These are phyloP conservation scores for Arthrinium phaeospermum DNA, from an alignment of 2,329 filamentous ascomycete genomes.

Conservation along the genomic window DNA sequence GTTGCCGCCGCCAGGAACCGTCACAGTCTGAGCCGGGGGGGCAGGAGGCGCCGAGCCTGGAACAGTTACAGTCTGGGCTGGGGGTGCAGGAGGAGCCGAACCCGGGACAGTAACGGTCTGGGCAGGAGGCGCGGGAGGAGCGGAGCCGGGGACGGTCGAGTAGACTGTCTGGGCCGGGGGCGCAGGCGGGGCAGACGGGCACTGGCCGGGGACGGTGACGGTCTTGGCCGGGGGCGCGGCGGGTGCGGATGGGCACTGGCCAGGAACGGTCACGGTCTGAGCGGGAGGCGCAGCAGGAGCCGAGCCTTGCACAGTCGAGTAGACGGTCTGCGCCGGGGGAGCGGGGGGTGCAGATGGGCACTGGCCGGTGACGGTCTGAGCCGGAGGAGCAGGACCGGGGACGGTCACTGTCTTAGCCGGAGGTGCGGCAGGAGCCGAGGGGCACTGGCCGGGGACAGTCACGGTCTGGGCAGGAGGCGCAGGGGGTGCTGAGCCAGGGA, in stretches of 20 bases:
- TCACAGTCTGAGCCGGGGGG: background rate
- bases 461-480: background rate
- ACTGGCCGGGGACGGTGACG: background rate
- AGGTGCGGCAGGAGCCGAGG: background rate
- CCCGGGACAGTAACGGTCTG: background rate
- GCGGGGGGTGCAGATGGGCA: background rate
- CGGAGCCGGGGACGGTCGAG: background rate
- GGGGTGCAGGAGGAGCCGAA: background rate
- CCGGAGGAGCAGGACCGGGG: background rate
- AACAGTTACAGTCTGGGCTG: background rate
- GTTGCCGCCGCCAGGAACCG: background rate
- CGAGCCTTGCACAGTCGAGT: background rate
- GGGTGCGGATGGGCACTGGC: background rate
- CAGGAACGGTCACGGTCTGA: background rate
- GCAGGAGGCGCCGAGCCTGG: background rate
- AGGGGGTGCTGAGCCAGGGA: background rate
- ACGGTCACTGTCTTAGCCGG: background rate
- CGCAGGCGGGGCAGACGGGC: background rate
- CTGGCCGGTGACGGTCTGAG: background rate
- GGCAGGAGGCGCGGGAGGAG: background rate
- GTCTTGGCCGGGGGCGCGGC: background rate
- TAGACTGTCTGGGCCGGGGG: background rate
- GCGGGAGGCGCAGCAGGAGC: background rate
- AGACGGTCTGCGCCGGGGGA: background rate
- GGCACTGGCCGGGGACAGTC: background rate